Base-by-base conservation (phyloP, 345 rosid genomes). In the Geranium brycei region DNA sequence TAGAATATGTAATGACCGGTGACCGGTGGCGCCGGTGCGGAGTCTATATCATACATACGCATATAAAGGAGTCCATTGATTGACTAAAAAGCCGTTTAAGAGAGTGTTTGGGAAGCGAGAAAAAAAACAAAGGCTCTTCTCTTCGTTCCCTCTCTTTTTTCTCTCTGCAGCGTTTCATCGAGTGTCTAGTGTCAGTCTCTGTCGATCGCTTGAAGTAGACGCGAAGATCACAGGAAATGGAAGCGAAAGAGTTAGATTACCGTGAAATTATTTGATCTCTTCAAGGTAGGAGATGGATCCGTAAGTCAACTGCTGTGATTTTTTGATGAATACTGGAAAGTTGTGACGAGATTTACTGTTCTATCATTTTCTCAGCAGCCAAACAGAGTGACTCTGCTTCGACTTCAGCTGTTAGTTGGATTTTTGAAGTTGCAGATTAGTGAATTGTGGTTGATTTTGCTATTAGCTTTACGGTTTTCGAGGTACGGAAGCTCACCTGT, bases 231-330 rank as follows among this genome's bases (percentile, higher is more conserved):
- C 31, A 0, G 7, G 56, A 19, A 3, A 82, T 82, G 86, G 83
- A 82, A 75, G 69, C 83, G 65, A 60, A 68, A 64, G 83, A 82
- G 72, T 72, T 77, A n/a, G 80, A 79, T 62, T 64, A 35, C 35
- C 67, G 19, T 58, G 58, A 61, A 47, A 31, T 41, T 66, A 62
- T 67, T 56, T 79, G 62, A 72, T 66, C 40, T 66, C 40, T 57
- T 17, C 18, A 11, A 47, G 53, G 53, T 47, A 47, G 13, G 15
- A 47, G 53, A 47, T 13, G 1, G 14, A 47, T 8, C 3, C 59
- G 0, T 17, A n/a, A 16, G 18, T 57, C 59, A 16, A 57, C 59
- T 16, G 19, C 4, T 16, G 3, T 57, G 19, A 10, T 47, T 47
- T 47, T 23, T 8, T 7, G 3, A 47, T 47, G 53, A 11, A 47